Percentiles rank a stretch among this genome's conserved stretches.
These are phyloP conservation scores for Arbutus unedo DNA, from an alignment of 148 eudicot species.

Conservation along the genomic window DNA sequence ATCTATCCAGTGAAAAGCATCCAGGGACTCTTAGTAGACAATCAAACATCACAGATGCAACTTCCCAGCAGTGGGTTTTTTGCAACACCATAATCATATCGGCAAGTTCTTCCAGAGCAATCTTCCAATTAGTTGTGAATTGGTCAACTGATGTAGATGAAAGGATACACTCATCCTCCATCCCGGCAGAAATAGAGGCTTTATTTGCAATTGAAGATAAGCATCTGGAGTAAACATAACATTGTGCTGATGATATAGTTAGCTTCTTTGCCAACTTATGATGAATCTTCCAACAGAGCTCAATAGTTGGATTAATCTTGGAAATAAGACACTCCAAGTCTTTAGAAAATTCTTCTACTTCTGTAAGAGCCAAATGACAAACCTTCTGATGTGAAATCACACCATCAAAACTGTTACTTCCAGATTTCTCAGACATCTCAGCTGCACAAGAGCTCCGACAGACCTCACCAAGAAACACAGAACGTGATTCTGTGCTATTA, in stretches of 20 bases:
- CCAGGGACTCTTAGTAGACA: slow-evolving; percentile 55
- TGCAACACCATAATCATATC: slow-evolving; percentile 37
- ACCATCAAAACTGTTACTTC: slow-evolving; percentile 18
- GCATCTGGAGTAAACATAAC: slow-evolving; percentile 62
- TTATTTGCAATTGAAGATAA: slow-evolving; percentile 36
- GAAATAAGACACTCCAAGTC: slow-evolving; percentile 45
- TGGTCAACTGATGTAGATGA: slow-evolving; percentile 28
- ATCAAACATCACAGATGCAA: slow-evolving; percentile 57
- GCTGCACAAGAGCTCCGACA: slow-evolving; percentile 28
- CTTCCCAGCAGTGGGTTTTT: slow-evolving; percentile 70
- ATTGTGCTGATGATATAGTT: slow-evolving; percentile 44
- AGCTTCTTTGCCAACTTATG: slow-evolving; percentile 53
- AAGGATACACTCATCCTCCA: slow-evolving; percentile 26
- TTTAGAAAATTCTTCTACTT: slow-evolving; percentile 31
- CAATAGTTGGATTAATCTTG: slow-evolving; percentile 53
- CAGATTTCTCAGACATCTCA: slow-evolving; percentile 28
- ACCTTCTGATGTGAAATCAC: slow-evolving; percentile 21
- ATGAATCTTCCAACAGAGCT: slow-evolving; percentile 67
- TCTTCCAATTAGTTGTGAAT: slow-evolving; percentile 40
- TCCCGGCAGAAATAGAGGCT: slow-evolving; percentile 20
- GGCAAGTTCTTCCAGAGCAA: slow-evolving; percentile 57
- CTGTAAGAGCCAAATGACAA: slow-evolving; percentile 39
- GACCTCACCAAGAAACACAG: slow-evolving; percentile 54
- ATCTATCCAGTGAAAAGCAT: slow-evolving; percentile 48
- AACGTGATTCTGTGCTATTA: slow-evolving; percentile 29